A percentile compares a stretch with the other conserved stretches of the same genome.
Conservation (phyloP, 2,329 filamentous ascomycete genomes). For the Neonectria sp. region DNA sequence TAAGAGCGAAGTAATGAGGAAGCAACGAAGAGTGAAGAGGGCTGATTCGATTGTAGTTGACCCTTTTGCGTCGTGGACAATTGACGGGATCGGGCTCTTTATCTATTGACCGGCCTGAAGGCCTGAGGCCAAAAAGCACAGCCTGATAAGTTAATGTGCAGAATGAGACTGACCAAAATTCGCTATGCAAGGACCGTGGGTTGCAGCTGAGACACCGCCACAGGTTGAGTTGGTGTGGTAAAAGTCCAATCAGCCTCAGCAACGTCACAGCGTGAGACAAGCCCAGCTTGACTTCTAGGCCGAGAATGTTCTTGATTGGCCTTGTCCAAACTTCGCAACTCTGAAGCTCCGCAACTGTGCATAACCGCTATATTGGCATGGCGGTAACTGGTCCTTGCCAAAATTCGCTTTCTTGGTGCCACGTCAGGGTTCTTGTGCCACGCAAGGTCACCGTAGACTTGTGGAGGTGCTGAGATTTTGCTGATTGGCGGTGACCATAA, state of each 20-base stretch:
- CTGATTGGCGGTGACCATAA: neutral
- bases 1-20: no score
- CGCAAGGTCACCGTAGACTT: neutral
- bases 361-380: fast-evolving
- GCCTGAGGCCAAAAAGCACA: neutral
- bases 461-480: neutral
- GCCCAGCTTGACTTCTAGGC: neutral
- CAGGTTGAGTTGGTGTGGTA: neutral
- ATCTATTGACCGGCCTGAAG: neutral
- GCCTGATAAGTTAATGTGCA: neutral
- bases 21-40: neutral
- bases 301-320: neutral
- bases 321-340: neutral
- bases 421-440: no score
- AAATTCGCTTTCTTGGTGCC: neutral
- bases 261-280: neutral
- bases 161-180: neutral
- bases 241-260: neutral
- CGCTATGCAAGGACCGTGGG: neutral
- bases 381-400: neutral
- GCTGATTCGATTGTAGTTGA: neutral
- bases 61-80: neutral
- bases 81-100: neutral
- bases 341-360: neutral
- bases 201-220: neutral